Percentiles rank a stretch among this genome's conserved stretches.
phyloP scores from a whole-genome alignment of 2,329 filamentous ascomycete species.

The Sporothrix brunneoviolacea region DNA sequence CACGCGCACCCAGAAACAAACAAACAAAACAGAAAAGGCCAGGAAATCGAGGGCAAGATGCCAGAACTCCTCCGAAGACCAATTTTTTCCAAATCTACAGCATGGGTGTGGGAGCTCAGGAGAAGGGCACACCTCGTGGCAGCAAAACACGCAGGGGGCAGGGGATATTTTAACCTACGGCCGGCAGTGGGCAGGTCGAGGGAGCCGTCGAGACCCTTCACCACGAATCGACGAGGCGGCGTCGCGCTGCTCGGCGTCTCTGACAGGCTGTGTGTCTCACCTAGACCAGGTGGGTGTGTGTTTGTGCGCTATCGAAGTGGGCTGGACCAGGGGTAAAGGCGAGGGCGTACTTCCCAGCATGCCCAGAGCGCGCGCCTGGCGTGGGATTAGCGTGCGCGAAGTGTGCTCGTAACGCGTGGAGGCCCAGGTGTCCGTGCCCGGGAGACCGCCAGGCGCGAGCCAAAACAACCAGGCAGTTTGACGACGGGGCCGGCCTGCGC shows the following conservation, averaged over 20 bases:
- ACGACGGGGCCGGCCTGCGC: constrained; percentile 1
- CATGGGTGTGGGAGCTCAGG: neutral
- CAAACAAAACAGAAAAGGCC: neutral
- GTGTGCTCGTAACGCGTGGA: neutral
- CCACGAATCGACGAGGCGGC: no score
- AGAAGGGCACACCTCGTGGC: neutral
- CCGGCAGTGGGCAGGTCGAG: no score
- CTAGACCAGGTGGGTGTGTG: neutral
- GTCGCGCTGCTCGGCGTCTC: neutral
- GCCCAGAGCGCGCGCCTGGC: neutral
- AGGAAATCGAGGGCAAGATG: neutral
- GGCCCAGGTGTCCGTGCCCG: neutral
- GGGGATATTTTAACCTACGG: neutral
- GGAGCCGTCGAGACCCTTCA: no score
- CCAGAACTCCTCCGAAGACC: neutral
- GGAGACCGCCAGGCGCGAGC: neutral
- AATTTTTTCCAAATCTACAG: neutral
- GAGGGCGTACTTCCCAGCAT: constrained; percentile 3
- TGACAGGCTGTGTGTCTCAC: neutral
- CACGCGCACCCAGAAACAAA: neutral
- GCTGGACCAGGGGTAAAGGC: constrained; percentile 8
- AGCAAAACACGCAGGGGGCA: neutral
- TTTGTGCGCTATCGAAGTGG: constrained; percentile 1
- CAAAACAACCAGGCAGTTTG: constrained; percentile 3
- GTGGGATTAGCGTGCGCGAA: neutral